phyloP scores from a whole-genome alignment of 2,329 filamentous ascomycete species.

The Colletotrichum cereale region DNA sequence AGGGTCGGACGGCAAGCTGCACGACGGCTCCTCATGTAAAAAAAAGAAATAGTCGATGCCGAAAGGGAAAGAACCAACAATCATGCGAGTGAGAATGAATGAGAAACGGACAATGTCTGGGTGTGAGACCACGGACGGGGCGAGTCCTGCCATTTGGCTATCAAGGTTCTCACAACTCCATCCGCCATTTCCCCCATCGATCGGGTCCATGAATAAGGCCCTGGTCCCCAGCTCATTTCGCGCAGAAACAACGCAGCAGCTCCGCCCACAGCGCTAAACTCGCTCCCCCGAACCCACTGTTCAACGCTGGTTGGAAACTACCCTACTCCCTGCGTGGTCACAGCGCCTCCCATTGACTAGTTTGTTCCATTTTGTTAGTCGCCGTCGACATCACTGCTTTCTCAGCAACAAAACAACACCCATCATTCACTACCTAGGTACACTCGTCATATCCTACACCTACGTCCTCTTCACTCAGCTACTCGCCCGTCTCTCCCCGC shows the following conservation, averaged over 20 bases:
- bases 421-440: background rate
- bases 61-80: background rate
- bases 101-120: constrained; percentile 35
- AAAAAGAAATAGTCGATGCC: background rate
- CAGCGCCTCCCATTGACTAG: constrained; percentile 7
- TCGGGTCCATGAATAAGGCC: constrained; percentile 19
- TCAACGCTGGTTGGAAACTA: constrained; percentile 25
- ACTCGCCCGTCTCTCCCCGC: background rate
- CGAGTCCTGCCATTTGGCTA: constrained; percentile 11
- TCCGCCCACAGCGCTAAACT: constrained; percentile 25
- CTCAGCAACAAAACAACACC: constrained; percentile 19
- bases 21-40: constrained; percentile 5
- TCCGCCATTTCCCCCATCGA: constrained; percentile 4
- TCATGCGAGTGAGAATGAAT: constrained; percentile 22
- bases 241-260: constrained; percentile 34
- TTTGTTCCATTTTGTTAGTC: constrained; percentile 14
- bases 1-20: constrained; percentile 34
- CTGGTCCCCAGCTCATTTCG: constrained; percentile 16
- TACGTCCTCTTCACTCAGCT: constrained; percentile 4
- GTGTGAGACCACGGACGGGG: constrained; percentile 21
- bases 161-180: constrained; percentile 14
- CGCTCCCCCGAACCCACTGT: constrained; percentile 25
- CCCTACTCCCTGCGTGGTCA: constrained; percentile 14
- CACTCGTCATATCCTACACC: constrained; percentile 1
- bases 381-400: constrained; percentile 31